Percentiles rank a stretch among this genome's conserved stretches.
These are phyloP conservation scores for Thelephora ganbajun DNA, from an alignment of 768 basidiomycete species.

Conservation along the genomic window DNA sequence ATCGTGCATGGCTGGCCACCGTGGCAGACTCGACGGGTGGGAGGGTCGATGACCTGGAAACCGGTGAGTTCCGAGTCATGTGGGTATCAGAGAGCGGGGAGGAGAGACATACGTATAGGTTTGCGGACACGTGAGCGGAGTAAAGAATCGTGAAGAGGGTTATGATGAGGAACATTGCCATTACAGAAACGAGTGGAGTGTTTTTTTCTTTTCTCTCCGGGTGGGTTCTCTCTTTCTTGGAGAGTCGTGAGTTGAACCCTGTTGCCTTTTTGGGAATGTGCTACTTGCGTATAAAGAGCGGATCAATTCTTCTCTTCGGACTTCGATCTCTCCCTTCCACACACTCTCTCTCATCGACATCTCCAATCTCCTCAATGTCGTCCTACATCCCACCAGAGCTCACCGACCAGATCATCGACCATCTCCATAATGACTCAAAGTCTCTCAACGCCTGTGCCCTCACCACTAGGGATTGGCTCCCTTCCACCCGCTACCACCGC, in stretches of 20 bases:
- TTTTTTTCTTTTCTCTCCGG: too few species aligned
- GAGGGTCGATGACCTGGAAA: constrained; percentile 33
- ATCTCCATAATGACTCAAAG: constrained; percentile 15
- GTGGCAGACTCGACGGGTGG: constrained; percentile 27
- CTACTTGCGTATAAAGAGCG: too few species aligned
- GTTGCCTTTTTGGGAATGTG: too few species aligned
- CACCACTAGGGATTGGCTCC: constrained; percentile 13
- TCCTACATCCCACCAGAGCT: constrained; percentile 13
- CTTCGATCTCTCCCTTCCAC: too few species aligned
- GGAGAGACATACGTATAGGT: constrained; percentile 25
- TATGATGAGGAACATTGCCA: too few species aligned
- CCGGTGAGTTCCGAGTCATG: background rate
- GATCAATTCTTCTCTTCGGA: too few species aligned
- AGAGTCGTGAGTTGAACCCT: too few species aligned
- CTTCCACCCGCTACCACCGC: constrained; percentile 13
- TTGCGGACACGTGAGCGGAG: constrained; percentile 17
- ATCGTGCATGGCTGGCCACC: constrained; percentile 42
- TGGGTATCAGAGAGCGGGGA: background rate
- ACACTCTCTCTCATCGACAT: too few species aligned
- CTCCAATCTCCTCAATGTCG: too few species aligned
- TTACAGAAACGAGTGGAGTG: too few species aligned
- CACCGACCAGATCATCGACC: constrained; percentile 15
- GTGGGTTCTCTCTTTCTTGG: too few species aligned
- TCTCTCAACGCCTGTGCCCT: constrained; percentile 14
- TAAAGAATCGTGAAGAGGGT: too few species aligned